These are phyloP conservation scores for Artemisia tridentata DNA, from an alignment of 129 eudicot species.

Conservation along the genomic window DNA sequence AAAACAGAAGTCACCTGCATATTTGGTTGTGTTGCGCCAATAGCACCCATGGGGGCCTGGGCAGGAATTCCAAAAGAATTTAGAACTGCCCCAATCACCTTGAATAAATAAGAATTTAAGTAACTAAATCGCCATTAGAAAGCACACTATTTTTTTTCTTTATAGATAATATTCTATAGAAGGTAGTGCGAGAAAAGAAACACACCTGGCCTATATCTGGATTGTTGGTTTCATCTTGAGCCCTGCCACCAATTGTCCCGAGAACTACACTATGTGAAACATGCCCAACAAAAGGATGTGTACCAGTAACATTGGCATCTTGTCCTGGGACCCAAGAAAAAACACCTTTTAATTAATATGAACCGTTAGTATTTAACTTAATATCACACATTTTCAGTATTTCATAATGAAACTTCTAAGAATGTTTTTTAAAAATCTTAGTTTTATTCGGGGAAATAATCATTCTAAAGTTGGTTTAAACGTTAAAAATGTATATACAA, in stretches of 20 bases:
- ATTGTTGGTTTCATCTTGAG: slow-evolving; percentile 56
- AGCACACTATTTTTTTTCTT: background rate
- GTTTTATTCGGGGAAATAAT: background rate
- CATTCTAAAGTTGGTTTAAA: background rate
- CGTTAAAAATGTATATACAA: background rate
- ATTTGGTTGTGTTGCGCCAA: slow-evolving; percentile 46
- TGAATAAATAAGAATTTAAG: slow-evolving; percentile 12
- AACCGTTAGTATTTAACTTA: background rate
- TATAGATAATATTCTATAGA: background rate
- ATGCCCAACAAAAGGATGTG: slow-evolving; percentile 51
- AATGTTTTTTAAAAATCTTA: too few species aligned
- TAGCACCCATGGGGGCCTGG: slow-evolving; percentile 33
- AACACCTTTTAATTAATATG: background rate
- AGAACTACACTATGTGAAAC: slow-evolving; percentile 75
- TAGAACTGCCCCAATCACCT: slow-evolving; percentile 90
- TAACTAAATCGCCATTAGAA: background rate
- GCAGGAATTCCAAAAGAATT: slow-evolving; percentile 68
- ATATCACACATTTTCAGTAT: background rate
- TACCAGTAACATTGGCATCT: slow-evolving; percentile 45
- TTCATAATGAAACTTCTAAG: too few species aligned
- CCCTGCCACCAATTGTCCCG: slow-evolving; percentile 68
- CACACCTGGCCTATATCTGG: slow-evolving; percentile 81
- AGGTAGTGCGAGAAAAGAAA: background rate
- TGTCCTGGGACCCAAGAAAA: slow-evolving; percentile 39
- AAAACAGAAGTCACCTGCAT: slow-evolving; percentile 44